Percentiles rank a stretch among this genome's conserved stretches.
Conservation (phyloP, 1,284 basidiomycete genomes). For the Caloboletus firmus region DNA sequence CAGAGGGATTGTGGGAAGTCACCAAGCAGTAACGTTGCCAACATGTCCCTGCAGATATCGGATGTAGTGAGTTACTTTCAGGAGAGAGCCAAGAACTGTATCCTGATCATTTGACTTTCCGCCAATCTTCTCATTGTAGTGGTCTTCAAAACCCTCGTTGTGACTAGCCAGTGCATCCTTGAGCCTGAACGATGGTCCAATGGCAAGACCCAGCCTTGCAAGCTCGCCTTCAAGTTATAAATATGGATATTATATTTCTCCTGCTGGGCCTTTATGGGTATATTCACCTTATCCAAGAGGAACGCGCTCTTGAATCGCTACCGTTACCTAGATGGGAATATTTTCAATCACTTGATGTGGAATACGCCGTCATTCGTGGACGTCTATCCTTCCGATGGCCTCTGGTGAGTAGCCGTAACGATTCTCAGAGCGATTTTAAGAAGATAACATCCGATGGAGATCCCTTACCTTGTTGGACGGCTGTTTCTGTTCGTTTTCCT, state of each 20-base stretch:
- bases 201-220: conserved; percentile 4
- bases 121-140: not conserved
- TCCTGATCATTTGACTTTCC: not conserved
- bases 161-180: not conserved
- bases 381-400: conserved; percentile 21
- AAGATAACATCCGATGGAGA: conserved; percentile 1
- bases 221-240: not conserved
- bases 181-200: conserved; percentile 10
- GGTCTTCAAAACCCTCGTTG: not conserved
- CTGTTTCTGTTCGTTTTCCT: conserved; percentile 14
- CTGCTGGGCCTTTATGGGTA: conserved; percentile 20
- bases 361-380: conserved; percentile 18
- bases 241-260: conserved; percentile 12
- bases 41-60: not conserved
- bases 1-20: not conserved
- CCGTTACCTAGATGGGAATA: conserved; percentile 22
- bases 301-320: not conserved
- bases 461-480: conserved; percentile 21
- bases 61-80: not conserved
- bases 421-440: not conserved
- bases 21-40: not conserved
- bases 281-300: not conserved
- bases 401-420: conserved; percentile 14
- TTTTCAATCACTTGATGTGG: conserved; percentile 15
- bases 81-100: not conserved